Base-by-base conservation (phyloP, 192 early-diverging fungal genomes). In the Mycoemilia scoparia region DNA sequence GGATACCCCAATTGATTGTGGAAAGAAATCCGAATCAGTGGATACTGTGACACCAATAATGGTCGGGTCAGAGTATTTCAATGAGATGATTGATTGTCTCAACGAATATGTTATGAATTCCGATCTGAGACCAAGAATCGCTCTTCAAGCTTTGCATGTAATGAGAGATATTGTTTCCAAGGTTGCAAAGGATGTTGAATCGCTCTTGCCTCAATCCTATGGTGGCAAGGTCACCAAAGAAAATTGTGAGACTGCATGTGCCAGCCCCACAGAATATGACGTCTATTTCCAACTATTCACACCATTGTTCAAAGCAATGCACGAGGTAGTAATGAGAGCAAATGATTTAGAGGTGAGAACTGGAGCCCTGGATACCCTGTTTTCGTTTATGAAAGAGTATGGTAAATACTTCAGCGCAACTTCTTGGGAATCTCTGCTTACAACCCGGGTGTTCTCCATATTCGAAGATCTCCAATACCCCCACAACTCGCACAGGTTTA, bases 321-420 rank as follows among this genome's bases (percentile, higher is more conserved):
- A 89, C 50, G 77, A 84, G 34, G 70, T 89, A 0, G 76, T 87
- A 18, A 88, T 95, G 87, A 77, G 79, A 17, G 77, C 81, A 7
- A 74, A 79, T 31, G 85, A 93, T 35, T 60, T 95, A 18, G 89
- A 95, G 54, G 85, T 95, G 27, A 62, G 89, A 27, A 87, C 85
- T 14, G 64, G 79, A 20, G 87, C 77, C 7, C 52, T 95, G 24
- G 71, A 69, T 21, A 76, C 80, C 47, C 70, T 95, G 23, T 95
- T 89, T 59, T 76, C 79, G 11, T 70, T 84, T 8, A 53, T 90
- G 10, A 86, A 83, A 48, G 45, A 54, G 20, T 66, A 90, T 25
- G 89, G 89, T 3, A 29, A 46, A 1, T 44, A 53, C n/a, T 90
- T 86, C 43, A 73, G 78, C 19, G 51, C 45, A 3, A 76, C 69